Conservation (phyloP, 768 basidiomycete species). For the Tricholoma sp. region DNA sequence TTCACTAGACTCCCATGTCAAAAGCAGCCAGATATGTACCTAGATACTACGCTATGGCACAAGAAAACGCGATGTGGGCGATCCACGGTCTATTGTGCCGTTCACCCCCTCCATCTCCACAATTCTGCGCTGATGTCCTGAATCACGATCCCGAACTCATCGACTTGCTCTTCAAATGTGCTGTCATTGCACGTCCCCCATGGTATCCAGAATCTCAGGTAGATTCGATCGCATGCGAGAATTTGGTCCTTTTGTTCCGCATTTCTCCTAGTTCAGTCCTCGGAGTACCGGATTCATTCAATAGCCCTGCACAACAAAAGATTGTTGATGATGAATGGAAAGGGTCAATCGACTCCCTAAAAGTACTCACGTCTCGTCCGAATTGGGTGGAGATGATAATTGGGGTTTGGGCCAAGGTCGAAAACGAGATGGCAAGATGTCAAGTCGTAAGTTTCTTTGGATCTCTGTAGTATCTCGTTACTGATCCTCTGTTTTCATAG, state of each 20-base stretch:
- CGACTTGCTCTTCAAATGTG: constrained; percentile 22
- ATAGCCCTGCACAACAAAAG: constrained; percentile 4
- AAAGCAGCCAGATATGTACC: constrained; percentile 17
- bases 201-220: constrained; percentile 23
- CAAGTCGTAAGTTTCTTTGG: constrained; percentile 9
- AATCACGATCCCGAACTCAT: constrained; percentile 17
- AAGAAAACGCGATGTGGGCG: constrained; percentile 19
- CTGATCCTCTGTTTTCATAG: constrained; percentile 1
- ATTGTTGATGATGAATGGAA: constrained; percentile 17
- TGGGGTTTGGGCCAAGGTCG: constrained; percentile 20
- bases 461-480: background rate
- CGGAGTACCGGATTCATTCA: constrained; percentile 14
- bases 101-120: constrained; percentile 12
- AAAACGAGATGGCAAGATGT: constrained; percentile 18
- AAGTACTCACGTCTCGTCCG: constrained; percentile 20
- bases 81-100: constrained; percentile 15
- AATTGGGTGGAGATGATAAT: constrained; percentile 21
- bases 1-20: constrained; percentile 10
- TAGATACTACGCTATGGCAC: constrained; percentile 23
- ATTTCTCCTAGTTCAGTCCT: constrained; percentile 16
- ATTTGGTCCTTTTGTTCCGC: constrained; percentile 18
- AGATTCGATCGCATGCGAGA: constrained; percentile 19
- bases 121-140: constrained; percentile 12
- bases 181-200: constrained; percentile 15
- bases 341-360: constrained; percentile 14